Evolutionary conservation across 768 basidiomycete genomes (phyloP), one percentile per base, ranked within the genome.

Genomic region (Lentinula raphanica): DNA sequence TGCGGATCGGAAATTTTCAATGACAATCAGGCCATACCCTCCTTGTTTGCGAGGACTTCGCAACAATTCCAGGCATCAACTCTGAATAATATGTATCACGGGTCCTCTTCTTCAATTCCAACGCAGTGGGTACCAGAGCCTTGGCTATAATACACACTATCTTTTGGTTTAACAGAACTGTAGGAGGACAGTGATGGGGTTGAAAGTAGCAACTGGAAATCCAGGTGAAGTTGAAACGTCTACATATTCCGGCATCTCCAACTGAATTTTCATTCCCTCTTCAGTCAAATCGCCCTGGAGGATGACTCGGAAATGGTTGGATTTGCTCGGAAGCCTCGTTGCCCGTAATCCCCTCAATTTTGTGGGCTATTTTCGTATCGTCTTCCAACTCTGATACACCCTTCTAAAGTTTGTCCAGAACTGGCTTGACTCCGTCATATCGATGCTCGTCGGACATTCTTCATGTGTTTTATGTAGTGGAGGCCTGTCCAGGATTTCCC

Each of bases 391-490:
- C n/a, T n/a, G n/a, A n/a, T n/a, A n/a, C n/a, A n/a, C 27, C 32
- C 44, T 19, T 29, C 45, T n/a, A 39, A n/a, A 45, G 17, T 21
- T 7, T 8, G 6, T 21, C 12, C 8, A 15, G n/a, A 9, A n/a
- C 29, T 31, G 5, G 4, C n/a, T 25, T 15, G 12, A 29, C 46
- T 9, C 45, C 19, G 27, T 35, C 46, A 6, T 15, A 25, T 25
- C 31, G 23, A 36, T 57, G 56, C 32, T 25, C 40, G 23, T 19
- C 23, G 3, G 48, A 9, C 15, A 42, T 12, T 23, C 11, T 3
- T 21, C 39, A 45, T 57, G 56, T 19, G n/a, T 49, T 46, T 11
- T 38, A 23, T 57, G 56, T 23, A 57, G n/a, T n/a, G n/a, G 38
- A 38, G 25, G 25, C 17, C 32, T 48, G 56, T 46, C 36, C 56